These are phyloP conservation scores for Puya raimondii DNA, from an alignment of 176 grass and related monocot genomes.

Conservation along the genomic window DNA sequence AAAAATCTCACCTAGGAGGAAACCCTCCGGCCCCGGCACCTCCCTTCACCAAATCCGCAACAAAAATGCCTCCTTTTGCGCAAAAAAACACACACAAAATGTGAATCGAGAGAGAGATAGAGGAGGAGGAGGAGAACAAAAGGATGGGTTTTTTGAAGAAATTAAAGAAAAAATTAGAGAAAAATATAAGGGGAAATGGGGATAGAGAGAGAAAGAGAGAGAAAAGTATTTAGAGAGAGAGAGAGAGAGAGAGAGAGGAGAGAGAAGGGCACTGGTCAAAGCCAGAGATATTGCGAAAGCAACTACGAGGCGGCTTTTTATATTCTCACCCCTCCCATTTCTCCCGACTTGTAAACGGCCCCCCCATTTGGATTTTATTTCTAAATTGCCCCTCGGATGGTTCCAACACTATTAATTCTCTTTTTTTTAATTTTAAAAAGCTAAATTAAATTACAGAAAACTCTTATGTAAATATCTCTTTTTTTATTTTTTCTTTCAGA, in stretches of 20 bases:
- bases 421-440: too few species aligned
- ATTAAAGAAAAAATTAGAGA: background rate
- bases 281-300: constrained; percentile 45
- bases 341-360: background rate
- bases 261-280: constrained; percentile 67
- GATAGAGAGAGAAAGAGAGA: constrained; percentile 22
- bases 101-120: background rate
- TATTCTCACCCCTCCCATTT: constrained; percentile 9
- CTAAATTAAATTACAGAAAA: too few species aligned
- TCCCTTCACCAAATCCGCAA: constrained; percentile 4
- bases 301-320: constrained; percentile 31
- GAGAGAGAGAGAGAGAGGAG: background rate
- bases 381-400: background rate
- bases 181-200: background rate
- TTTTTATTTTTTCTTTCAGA: too few species aligned
- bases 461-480: too few species aligned
- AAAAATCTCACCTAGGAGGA: background rate
- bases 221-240: background rate
- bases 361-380: background rate
- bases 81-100: background rate
- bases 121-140: constrained; percentile 10
- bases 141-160: too few species aligned
- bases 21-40: constrained; percentile 14
- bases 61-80: constrained; percentile 7
- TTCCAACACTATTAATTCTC: too few species aligned